Evolutionary conservation across 2,329 filamentous ascomycete species (phyloP), one percentile per base, ranked within the genome.

Genomic region (Cucurbitaria berberidis): DNA sequence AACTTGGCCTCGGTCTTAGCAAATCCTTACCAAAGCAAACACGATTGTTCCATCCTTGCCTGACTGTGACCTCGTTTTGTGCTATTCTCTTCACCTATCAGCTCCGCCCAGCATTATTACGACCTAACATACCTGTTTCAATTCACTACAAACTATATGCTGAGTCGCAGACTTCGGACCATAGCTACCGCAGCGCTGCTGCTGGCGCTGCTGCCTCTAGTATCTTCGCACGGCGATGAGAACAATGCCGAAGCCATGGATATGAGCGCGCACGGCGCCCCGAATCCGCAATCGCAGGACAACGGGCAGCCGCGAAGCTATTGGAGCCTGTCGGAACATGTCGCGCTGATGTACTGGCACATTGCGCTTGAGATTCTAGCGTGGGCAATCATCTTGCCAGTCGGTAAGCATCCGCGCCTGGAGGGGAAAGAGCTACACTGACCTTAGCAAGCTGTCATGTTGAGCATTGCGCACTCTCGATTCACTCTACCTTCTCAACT

Each of bases 391-490:
- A 69, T 89, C 43, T 80, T 93, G 48, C 91, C 91, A 45, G 74
- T 89, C 54, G 87, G 90, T 89, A 80, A 77, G 86, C 77, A 49
- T 41, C 46, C 34, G 19, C 29, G 34, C 5, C 32, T 24, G 26
- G 29, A 26, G 19, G 24, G 10, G 21, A 19, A 7, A 36, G 19
- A 44, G 39, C 64, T 60, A 59, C 9, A 67, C 72, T 68, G 52
- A 68, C 52, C 49, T 36, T 44, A 7, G 5, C 7, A 64, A 95
- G 91, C 86, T 60, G 87, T 96, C 43, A 91, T 97, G 86, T 81
- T 98, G 59, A 96, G 91, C 49, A 81, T 96, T 59, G 88, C 89
- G 30, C 86, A 85, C 55, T 97, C 93, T 38, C 84, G 89, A 57
- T 87, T 89, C 64, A 88, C 88, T 1, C 80, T 96, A 2, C 79